A percentile compares a stretch with the other conserved stretches of the same genome.
phyloP scores from a whole-genome alignment of 805 yeast species.

The Candida railenensis region DNA sequence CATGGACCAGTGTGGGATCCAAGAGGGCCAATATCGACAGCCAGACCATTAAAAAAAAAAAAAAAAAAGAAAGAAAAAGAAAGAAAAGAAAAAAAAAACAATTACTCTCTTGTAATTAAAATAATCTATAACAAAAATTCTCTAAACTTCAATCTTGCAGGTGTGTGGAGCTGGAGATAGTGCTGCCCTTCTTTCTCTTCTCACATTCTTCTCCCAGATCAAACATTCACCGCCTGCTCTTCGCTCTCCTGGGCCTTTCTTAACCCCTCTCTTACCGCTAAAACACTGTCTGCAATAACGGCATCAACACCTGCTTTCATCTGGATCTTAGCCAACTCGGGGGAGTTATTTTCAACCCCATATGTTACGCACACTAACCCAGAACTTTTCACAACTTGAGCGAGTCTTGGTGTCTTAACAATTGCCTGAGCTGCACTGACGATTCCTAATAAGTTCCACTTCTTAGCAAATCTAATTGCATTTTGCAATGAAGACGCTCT shows the following conservation, averaged over 20 bases:
- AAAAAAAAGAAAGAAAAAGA: neutral
- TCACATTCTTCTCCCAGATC: too few relatives aligned
- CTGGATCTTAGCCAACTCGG: slow-evolving; percentile 78
- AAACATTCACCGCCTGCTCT: neutral
- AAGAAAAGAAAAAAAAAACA: neutral
- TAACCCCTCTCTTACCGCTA: slow-evolving; percentile 87
- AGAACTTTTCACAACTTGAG: slow-evolving; percentile 84
- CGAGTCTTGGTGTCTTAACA: slow-evolving; percentile 85
- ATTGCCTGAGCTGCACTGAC: slow-evolving; percentile 87
- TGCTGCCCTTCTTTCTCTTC: too few relatives aligned
- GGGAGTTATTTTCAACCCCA: slow-evolving; percentile 81
- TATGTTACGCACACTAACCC: slow-evolving; percentile 94
- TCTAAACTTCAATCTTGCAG: neutral
- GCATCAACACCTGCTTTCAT: slow-evolving; percentile 97
- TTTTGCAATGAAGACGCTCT: slow-evolving; percentile 86
- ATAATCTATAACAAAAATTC: neutral
- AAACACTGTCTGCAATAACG: slow-evolving; percentile 92
- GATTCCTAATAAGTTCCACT: slow-evolving; percentile 89
- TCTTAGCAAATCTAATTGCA: slow-evolving; percentile 85
- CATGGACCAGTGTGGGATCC: too few relatives aligned
- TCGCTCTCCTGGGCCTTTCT: slow-evolving; percentile 29
- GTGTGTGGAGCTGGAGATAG: too few relatives aligned
- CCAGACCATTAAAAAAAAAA: too few relatives aligned
- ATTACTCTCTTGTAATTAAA: neutral
- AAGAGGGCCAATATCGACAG: too few relatives aligned